Evolutionary conservation across 768 basidiomycete genomes (phyloP).

Genomic region (Boletus rubroflammeus): DNA sequence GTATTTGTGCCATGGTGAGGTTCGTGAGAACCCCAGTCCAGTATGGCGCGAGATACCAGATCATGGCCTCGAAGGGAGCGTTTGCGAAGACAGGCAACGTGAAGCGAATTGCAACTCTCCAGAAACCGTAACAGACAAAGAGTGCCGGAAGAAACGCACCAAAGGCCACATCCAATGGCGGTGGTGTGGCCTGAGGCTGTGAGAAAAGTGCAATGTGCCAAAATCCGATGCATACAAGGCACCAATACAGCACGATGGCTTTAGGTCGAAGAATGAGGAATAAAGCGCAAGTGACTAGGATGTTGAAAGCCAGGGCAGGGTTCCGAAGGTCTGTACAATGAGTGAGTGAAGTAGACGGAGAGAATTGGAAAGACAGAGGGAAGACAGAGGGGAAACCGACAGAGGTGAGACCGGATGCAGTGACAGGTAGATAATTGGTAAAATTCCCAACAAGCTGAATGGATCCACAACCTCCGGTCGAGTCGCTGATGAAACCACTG

Average conservation of each 20-base stretch:
- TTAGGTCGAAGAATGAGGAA: conserved; percentile 72
- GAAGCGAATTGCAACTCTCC: conserved; percentile 72
- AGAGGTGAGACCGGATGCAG: conserved; percentile 61
- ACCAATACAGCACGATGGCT: conserved; percentile 68
- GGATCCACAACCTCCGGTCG: conserved; percentile 73
- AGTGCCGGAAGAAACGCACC: conserved; percentile 72
- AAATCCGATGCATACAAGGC: conserved; percentile 76
- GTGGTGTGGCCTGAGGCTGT: conserved; percentile 63
- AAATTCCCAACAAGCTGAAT: conserved; percentile 69
- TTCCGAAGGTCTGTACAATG: conserved; percentile 72
- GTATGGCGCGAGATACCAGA: conserved; percentile 73
- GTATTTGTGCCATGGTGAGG: conserved; percentile 66
- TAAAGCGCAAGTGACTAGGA: conserved; percentile 60
- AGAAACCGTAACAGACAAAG: conserved; percentile 77
- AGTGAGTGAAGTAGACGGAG: conserved; percentile 42
- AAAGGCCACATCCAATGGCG: conserved; percentile 69
- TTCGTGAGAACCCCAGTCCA: conserved; percentile 80
- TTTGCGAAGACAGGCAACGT: conserved; percentile 65
- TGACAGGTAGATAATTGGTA: conserved; percentile 59
- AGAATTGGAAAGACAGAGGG: conserved; percentile 65
- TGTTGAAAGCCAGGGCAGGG: conserved; percentile 68
- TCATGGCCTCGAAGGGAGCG: conserved; percentile 65
- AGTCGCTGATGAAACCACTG: conserved; percentile 63
- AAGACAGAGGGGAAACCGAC: conserved; percentile 73
- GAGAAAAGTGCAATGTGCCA: conserved; percentile 85